Evolutionary conservation across 140 eudicot genomes (phyloP).

Genomic region (Artemisia princeps): DNA sequence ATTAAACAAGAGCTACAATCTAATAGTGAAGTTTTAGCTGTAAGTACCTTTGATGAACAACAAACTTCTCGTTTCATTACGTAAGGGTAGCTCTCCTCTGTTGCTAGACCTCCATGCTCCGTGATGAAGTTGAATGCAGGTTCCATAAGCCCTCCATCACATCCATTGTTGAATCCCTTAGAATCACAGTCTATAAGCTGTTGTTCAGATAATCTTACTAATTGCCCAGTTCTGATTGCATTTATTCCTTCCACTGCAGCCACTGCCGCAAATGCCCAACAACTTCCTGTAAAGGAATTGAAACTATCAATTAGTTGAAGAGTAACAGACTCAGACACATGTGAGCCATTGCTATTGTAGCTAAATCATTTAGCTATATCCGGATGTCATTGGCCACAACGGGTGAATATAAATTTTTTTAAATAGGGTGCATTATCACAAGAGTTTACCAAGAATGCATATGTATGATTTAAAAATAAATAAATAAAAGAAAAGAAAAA

Average conservation of each 20-base stretch:
- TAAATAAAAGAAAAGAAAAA: too few species aligned
- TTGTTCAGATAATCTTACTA: constrained; percentile 57
- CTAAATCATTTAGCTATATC: background rate
- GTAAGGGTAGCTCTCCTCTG: constrained; percentile 60
- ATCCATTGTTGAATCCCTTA: constrained; percentile 36
- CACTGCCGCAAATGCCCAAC: constrained; percentile 29
- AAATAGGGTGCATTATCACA: too few species aligned
- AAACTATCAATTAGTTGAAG: background rate
- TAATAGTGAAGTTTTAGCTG: too few species aligned
- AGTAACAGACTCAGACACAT: background rate
- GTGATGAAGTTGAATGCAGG: constrained; percentile 41
- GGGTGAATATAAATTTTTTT: too few species aligned
- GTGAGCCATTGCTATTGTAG: background rate
- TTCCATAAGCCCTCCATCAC: constrained; percentile 63
- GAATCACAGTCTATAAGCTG: constrained; percentile 66
- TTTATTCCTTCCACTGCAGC: constrained; percentile 26
- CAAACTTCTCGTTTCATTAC: constrained; percentile 37
- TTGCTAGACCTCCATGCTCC: constrained; percentile 53
- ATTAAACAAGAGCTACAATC: too few species aligned
- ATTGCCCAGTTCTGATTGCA: constrained; percentile 44
- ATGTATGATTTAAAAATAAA: too few species aligned
- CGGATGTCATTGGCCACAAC: too few species aligned
- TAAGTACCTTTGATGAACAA: constrained; percentile 34
- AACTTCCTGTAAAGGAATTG: constrained; percentile 17
- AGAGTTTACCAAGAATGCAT: constrained; percentile 10